phyloP scores from a whole-genome alignment of 1,284 basidiomycete species.

The Polyporus tsugae region DNA sequence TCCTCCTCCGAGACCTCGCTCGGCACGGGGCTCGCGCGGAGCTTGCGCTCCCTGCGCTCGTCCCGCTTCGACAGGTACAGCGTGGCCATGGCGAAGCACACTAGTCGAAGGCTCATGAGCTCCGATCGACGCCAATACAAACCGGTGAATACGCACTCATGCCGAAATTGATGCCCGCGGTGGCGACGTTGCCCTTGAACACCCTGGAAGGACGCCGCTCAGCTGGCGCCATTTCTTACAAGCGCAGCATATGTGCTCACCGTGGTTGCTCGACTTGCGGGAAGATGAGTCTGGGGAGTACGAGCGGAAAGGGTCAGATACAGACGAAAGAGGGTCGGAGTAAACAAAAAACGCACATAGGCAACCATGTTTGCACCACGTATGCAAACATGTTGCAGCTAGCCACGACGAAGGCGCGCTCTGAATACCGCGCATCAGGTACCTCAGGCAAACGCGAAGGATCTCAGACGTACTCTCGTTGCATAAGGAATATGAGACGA shows the following conservation, averaged over 20 bases:
- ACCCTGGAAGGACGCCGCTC: constrained; percentile 33
- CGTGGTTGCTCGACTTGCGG: constrained; percentile 52
- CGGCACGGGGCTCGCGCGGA: constrained; percentile 10
- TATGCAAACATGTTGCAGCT: constrained; percentile 51
- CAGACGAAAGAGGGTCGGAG: not conserved
- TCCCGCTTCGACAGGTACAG: no score
- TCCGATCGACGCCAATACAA: no score
- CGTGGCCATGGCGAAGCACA: no score
- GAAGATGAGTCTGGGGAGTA: constrained; percentile 45
- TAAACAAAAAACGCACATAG: constrained; percentile 38
- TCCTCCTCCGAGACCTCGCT: constrained; percentile 21
- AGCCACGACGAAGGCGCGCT: constrained; percentile 50
- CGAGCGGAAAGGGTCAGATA: not conserved
- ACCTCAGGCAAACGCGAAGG: not conserved
- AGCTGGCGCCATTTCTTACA: no score
- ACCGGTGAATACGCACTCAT: no score
- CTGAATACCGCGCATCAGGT: constrained; percentile 29
- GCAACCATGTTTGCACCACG: constrained; percentile 47
- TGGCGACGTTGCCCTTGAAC: constrained; percentile 47
- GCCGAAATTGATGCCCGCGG: constrained; percentile 33
- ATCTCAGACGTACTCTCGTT: constrained; percentile 46
- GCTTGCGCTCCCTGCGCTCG: constrained; percentile 19
- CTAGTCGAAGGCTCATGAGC: no score
- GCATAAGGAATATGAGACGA: no score
- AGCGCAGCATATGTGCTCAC: constrained; percentile 35